phyloP scores from a whole-genome alignment of 257 asterid species.

The Scutellaria galericulata region DNA sequence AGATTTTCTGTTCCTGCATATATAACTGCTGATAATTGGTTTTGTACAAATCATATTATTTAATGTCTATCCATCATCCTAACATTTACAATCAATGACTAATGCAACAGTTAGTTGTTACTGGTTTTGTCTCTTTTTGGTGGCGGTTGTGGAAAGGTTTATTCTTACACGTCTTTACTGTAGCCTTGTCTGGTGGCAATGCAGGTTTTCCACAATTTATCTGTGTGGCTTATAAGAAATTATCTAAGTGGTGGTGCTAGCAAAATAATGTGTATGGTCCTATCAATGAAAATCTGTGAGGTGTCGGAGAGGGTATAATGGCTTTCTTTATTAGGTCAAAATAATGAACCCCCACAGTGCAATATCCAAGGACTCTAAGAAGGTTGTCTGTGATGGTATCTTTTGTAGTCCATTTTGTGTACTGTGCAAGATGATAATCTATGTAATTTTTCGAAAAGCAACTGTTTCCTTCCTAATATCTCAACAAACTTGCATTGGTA shows the following conservation, averaged over 20 bases:
- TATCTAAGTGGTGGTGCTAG: background rate
- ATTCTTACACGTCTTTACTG: background rate
- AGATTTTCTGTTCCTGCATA: slow-evolving; percentile 16
- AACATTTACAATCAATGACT: background rate
- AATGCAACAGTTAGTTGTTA: background rate
- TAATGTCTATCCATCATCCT: slow-evolving; percentile 19
- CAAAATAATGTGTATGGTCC: background rate
- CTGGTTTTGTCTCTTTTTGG: background rate
- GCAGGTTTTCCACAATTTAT: slow-evolving; percentile 6
- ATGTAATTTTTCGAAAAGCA: slow-evolving; percentile 1
- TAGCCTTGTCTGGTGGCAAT: background rate
- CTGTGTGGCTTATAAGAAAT: background rate
- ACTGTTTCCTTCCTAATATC: slow-evolving; percentile 12
- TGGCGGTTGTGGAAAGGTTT: background rate
- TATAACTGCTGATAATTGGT: slow-evolving; percentile 7
- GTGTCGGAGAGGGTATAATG: slow-evolving; percentile 11
- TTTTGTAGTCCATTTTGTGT: background rate
- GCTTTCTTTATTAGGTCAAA: slow-evolving; percentile 6
- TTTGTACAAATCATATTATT: slow-evolving; percentile 3
- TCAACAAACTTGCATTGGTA: slow-evolving; percentile 12
- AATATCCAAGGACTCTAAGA: slow-evolving; percentile 3
- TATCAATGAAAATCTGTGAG: slow-evolving; percentile 3
- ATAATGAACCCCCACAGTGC: slow-evolving; percentile 17
- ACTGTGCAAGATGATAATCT: slow-evolving; percentile 12
- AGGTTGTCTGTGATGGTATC: background rate